phyloP scores from a whole-genome alignment of 2,329 filamentous ascomycete genomes.

The Sporothrix mexicana region DNA sequence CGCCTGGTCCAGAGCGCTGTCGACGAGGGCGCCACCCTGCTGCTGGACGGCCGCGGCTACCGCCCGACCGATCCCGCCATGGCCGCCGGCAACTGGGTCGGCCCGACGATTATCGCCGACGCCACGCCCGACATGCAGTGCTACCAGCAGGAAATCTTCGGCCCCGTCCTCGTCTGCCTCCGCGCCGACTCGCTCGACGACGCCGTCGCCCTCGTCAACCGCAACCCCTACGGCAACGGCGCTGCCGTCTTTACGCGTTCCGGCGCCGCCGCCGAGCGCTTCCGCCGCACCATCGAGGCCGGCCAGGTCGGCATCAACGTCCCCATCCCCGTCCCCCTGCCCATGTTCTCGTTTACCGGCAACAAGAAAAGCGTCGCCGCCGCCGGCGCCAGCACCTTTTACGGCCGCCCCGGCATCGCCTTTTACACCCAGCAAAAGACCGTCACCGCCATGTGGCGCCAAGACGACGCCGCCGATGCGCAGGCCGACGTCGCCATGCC shows the following conservation, averaged over 20 bases:
- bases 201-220: conserved; percentile 80
- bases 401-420: conserved; percentile 87
- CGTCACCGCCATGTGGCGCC: conserved; percentile 89
- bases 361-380: conserved; percentile 92
- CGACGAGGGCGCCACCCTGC: conserved; percentile 78
- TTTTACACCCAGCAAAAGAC: conserved; percentile 99
- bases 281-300: conserved; percentile 81
- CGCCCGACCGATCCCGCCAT: conserved; percentile 65
- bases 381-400: conserved; percentile 91
- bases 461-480: conserved; percentile 76
- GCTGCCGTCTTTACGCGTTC: conserved; percentile 85
- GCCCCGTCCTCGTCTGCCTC: conserved; percentile 80
- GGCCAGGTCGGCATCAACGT: conserved; percentile 88
- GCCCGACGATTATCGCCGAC: conserved; percentile 80
- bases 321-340: conserved; percentile 73
- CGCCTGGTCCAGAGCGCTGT: conserved; percentile 75
- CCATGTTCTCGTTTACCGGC: conserved; percentile 74
- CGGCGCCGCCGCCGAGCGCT: conserved; percentile 75
- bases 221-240: conserved; percentile 86
- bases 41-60: conserved; percentile 78
- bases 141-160: conserved; percentile 86
- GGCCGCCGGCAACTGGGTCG: conserved; percentile 81
- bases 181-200: conserved; percentile 79
- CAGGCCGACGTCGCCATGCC: conserved; percentile 90
- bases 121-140: conserved; percentile 82